phyloP scores from a whole-genome alignment of 1,284 basidiomycete species.

The Leccinum pachyderme region DNA sequence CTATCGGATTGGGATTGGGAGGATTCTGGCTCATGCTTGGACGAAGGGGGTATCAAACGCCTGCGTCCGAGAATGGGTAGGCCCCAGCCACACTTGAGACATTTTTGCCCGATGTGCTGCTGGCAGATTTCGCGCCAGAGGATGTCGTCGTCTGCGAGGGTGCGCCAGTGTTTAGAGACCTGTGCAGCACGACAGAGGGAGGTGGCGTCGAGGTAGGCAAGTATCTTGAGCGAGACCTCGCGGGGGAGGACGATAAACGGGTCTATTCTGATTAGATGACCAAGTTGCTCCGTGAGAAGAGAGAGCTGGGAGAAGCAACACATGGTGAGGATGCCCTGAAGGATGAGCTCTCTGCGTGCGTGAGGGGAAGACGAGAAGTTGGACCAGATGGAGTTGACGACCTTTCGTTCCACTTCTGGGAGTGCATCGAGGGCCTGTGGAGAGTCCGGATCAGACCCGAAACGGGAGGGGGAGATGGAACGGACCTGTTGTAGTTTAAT shows the following conservation, averaged over 20 bases:
- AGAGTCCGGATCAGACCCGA: constrained; percentile 1
- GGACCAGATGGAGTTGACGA: constrained; percentile 94
- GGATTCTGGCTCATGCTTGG: constrained; percentile 42
- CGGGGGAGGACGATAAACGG: constrained; percentile 91
- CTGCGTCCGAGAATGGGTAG: constrained; percentile 86
- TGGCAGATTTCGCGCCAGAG: constrained; percentile 98
- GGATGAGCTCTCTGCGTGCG: constrained; percentile 86
- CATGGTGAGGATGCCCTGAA: constrained; percentile 98
- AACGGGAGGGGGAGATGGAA: background rate
- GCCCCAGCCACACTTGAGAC: constrained; percentile 97
- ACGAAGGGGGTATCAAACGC: constrained; percentile 40
- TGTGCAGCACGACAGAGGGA: constrained; percentile 96
- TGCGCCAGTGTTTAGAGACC: constrained; percentile 85
- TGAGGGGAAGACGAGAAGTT: constrained; percentile 95
- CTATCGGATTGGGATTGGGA: constrained; percentile 23
- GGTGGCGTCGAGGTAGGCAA: constrained; percentile 92
- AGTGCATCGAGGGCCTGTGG: constrained; percentile 88
- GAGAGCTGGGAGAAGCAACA: constrained; percentile 99
- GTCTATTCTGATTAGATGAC: constrained; percentile 92
- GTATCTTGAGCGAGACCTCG: constrained; percentile 87
- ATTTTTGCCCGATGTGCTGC: constrained; percentile 98
- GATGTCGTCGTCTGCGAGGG: constrained; percentile 92
- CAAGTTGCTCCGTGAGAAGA: constrained; percentile 89
- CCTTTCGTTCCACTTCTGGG: constrained; percentile 84
- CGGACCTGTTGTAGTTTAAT: constrained; percentile 88